Base-by-base conservation (phyloP, 768 basidiomycete genomes). In the Galerina sulciceps region DNA sequence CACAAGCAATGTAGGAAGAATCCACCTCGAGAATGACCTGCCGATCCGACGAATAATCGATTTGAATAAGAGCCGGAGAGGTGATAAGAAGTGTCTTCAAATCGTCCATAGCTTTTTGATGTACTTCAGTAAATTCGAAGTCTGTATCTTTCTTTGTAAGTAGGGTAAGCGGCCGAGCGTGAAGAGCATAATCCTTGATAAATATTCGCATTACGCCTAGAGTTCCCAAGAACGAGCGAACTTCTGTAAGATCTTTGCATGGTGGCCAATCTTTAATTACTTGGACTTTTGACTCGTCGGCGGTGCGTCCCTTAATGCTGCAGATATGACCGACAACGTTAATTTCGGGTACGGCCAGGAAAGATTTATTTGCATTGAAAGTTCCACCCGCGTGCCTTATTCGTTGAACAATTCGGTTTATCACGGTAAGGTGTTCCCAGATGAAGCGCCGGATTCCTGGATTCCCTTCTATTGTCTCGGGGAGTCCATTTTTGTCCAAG, bases 351-450 rank as follows among this genome's bases (percentile, higher is more conserved):
- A 43, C 65, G 18, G 58, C 60, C 2, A 66, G 10, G 4, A 35
- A 35, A 0, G 72, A 55, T 44, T 80, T 81, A 5, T 66, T 58
- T 0, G 67, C 71, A 0, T 71, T 75, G 59, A 80, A 66, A 0
- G 73, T 80, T 0, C 61, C 70, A 1, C 76, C 72, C 0, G 68
- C 62, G 36, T 75, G 67, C 20, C 65, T 69, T 4, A 80, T 65
- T 1, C 69, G 53, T 31, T 74, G 70, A 0, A 79, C 57, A 11
- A 79, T 59, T 3, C 73, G 59, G 52, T 80, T 74, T 20, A 77
- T 52, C 41, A 71, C 67, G 3, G 67, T 18, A 1, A 73, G 55
- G 37, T 78, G 73, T 35, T 80, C 73, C 68, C 72, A 79, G 0
- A 80, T 65, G 44, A 81, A 81, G 0, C 65, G 50, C 0, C 65